Evolutionary conservation across 257 asterid genomes (phyloP), one percentile per base, ranked within the genome.

Genomic region (Solanum dulcamara): DNA sequence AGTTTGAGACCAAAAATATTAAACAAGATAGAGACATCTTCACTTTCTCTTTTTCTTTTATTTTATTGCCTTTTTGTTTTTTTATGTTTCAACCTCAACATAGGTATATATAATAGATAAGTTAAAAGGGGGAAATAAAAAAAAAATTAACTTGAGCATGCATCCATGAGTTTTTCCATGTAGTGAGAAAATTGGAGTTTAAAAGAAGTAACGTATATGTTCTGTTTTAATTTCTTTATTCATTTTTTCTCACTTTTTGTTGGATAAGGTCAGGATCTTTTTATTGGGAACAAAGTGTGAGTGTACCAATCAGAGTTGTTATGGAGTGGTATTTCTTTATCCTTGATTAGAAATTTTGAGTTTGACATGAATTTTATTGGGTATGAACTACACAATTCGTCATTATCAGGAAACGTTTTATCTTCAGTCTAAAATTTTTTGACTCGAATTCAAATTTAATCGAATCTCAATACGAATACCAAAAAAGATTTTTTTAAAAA

Each of bases 171-270:
- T 40, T 42, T 35, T 59, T 30, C 38, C 53, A 60, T 26, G 85
- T 28, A 81, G 51, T 81, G 55, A 57, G 51, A 57, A 60, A 53
- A 77, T n/a, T 82, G 74, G 77, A 82, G 85, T 82, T 60, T 8
- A 60, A 17, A 82, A 32, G 85, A 82, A 82, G 85, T 60, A 82
- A 82, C 60, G 85, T 57, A 82, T 82, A 24, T 82, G 60, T 82
- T 77, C 83, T 77, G 10, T 77, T 77, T n/a, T n/a, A n/a, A n/a
- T n/a, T 50, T 46, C 62, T 77, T 46, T 46, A 77, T 77, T 77
- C 60, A 46, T 77, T 15, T 77, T 15, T 74, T 15, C 28, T 35
- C 79, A 42, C 37, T 42, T 74, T 70, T 24, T 74, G 35, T 42
- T 42, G 81, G 14, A 26, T 46, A 77, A 77, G 11, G 26, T 17